Percentiles rank a stretch among this genome's conserved stretches.
Conservation (phyloP, 768 basidiomycete species). For the Pluteus cervinus region DNA sequence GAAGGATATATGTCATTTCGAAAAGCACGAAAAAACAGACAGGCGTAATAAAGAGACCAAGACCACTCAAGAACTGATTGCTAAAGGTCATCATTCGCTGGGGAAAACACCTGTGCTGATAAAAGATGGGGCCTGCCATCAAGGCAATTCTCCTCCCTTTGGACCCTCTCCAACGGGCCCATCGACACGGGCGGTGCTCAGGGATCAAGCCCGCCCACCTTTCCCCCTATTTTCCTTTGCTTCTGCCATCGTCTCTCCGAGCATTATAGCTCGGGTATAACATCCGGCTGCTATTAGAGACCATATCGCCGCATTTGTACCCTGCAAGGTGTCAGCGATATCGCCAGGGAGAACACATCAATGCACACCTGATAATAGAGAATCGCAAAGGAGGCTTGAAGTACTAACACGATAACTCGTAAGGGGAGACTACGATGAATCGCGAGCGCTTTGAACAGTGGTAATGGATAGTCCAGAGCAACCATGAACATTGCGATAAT, state of each 20-base stretch:
- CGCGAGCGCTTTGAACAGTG: slow-evolving; percentile 44
- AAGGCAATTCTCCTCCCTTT: no score
- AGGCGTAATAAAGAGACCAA: no score
- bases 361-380: slow-evolving; percentile 75
- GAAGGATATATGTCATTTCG: no score
- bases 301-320: slow-evolving; percentile 79
- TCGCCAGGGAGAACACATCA: background rate
- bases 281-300: slow-evolving; percentile 65
- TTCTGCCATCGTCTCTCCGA: slow-evolving; percentile 66
- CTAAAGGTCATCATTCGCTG: no score
- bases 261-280: slow-evolving; percentile 59
- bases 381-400: slow-evolving; percentile 57
- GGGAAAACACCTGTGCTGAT: no score
- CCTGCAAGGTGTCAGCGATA: slow-evolving; percentile 37
- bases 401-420: slow-evolving; percentile 54
- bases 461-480: slow-evolving; percentile 68
- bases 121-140: no score
- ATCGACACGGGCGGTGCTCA: background rate
- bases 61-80: no score
- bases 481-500: slow-evolving; percentile 53
- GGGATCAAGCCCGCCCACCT: slow-evolving; percentile 46
- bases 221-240: slow-evolving; percentile 59
- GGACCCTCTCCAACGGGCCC: background rate
- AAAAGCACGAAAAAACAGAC: no score
- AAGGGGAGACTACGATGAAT: slow-evolving; percentile 63